Base-by-base conservation (phyloP, 306 rosid species). In the Citrullus mucosospermus region DNA sequence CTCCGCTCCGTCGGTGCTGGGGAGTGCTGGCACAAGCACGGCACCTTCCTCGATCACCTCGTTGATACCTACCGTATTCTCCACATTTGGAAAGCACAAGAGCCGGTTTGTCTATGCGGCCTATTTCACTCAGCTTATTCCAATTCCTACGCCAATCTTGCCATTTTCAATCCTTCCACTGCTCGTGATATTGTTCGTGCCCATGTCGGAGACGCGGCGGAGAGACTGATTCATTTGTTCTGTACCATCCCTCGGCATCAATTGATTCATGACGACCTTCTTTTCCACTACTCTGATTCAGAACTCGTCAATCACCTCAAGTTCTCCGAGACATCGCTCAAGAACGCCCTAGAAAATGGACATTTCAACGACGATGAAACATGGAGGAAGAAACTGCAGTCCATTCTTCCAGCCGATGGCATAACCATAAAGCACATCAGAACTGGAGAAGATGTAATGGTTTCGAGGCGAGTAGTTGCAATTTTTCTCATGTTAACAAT, bases 1-100 rank as follows among this genome's bases (percentile, higher is more conserved):
- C 76, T 92, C 6, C 87, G 89, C 39, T 87, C 96, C 0, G 93
- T 84, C 8, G 98, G 98, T 8, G 92, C 97, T 6, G 94, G 97
- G 0, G 98, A 92, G 85, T 92, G 98, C 78, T 94, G 97, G 96
- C 98, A 94, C 87, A 92, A 94, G 76, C 98, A 94, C 15, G 96
- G 98, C n/a, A 90, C 87, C 75, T 94, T 94, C 81, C 91, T 94
- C n/a, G 88, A 94, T 0, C 98, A 94, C 86, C 93, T 92, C 4
- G 3, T 87, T 3, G 97, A 92, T 58, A 83, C 87, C 0, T 87
- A 81, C 68, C 89, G 91, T 2, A 92, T 92, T 13, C 97, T 92
- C 87, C 82, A 86, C 25, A 86, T 94, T 44, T 92, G 97, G 98
- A 86, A 85, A 8, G 83, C 83, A 2, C 96, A 84, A 0, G 69